Evolutionary conservation across 2,329 filamentous ascomycete species (phyloP), one percentile per base, ranked within the genome.

Genomic region (Sclerotinia trifoliorum): DNA sequence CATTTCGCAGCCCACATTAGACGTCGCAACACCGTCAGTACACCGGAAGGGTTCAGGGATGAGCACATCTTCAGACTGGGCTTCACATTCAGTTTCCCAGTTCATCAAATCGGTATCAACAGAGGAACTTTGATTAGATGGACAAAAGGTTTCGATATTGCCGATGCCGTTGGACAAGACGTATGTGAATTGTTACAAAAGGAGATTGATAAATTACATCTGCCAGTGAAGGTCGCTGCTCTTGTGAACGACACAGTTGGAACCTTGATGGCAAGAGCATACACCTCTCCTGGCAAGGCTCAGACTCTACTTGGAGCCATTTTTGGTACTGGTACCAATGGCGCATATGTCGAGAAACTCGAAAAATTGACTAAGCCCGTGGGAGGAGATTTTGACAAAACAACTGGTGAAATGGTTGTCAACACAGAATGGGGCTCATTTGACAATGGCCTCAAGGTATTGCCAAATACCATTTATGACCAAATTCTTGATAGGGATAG

Each of bases 391-490:
- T 95, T 91, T 74, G 93, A 97, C 79, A 83, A 83, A 61, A 88
- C 88, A 11, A 96, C 94, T 0, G 93, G 94, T 65, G 88, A 96
- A 74, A 99, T 99, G 95, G 93, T 99, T 69, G 86, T 99, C 81
- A 99, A 99, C 81, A 94, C 92, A 0, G 95, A 99, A 81, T 99
- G 95, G 95, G 95, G 95, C 71, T 96, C 93, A 68, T 99, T 99
- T 76, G 95, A 99, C 81, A 98, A 98, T 81, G 87, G 91, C 74
- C 87, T 98, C 72, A 92, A 90, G 74, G 91, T 96, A 26, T 84
- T 99, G 52, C 95, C 94, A 57, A 90, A 88, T 75, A 98, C 94
- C 0, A 82, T 87, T 0, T 98, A 93, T 81, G 95, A 99, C 78
- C 81, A 83, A 62, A 85, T 88, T 68, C 84, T 99, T 32, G 94